Conservation (phyloP, 371 early-diverging fungal genomes). For the Paraphysoderma sedebokerense region DNA sequence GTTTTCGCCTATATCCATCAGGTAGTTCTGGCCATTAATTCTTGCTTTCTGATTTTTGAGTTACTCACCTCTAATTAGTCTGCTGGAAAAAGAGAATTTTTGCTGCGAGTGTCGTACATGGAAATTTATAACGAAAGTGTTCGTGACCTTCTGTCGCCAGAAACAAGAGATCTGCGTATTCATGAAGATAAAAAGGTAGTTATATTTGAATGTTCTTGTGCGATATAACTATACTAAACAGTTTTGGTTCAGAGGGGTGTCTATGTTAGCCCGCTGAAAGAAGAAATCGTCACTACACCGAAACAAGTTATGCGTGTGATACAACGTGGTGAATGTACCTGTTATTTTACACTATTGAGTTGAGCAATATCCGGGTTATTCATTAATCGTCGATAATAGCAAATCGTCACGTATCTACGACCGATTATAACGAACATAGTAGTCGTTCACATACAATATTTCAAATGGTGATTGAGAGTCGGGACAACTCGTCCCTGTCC, state of each 20-base stretch:
- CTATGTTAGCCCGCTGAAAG: constrained; percentile 69
- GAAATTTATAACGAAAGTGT: constrained; percentile 94
- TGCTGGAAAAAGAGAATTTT: constrained; percentile 43
- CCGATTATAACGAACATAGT: constrained; percentile 69
- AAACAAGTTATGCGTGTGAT: constrained; percentile 64
- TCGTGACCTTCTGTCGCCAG: constrained; percentile 58
- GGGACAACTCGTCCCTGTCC: constrained; percentile 7
- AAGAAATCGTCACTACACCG: constrained; percentile 73
- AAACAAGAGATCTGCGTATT: constrained; percentile 56
- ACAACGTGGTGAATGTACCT: constrained; percentile 50
- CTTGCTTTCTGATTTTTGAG: neutral
- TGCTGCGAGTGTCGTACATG: constrained; percentile 80
- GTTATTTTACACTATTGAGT: no score
- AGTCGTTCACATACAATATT: constrained; percentile 85
- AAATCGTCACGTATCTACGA: constrained; percentile 61
- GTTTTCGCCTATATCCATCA: constrained; percentile 29
- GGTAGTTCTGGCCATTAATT: constrained; percentile 1
- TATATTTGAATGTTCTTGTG: no score
- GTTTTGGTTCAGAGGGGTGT: no score
- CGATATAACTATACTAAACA: no score
- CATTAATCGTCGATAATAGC: constrained; percentile 8
- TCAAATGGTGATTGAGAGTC: constrained; percentile 50
- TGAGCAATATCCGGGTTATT: no score
- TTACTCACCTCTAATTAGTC: neutral
- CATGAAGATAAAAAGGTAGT: constrained; percentile 61